A percentile compares a stretch with the other conserved stretches of the same genome.
Conservation (phyloP, 805 yeast genomes). For the baker's yeast (Saccharomyces cerevisiae) region DNA sequence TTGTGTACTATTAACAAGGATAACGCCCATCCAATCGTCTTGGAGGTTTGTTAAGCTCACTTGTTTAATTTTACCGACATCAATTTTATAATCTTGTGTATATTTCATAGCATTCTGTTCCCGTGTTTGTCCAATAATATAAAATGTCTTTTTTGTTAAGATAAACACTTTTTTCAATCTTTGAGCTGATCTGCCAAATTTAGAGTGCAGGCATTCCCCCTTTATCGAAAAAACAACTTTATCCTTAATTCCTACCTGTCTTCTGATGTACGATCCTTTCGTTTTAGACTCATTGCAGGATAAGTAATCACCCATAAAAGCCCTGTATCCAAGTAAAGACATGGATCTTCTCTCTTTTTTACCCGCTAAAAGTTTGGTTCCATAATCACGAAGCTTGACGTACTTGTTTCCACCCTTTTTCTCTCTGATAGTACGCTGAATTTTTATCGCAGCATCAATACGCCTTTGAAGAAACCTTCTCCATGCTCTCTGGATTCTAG, state of each 20-base stretch:
- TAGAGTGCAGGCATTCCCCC: constrained; percentile 74
- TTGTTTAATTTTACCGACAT: constrained; percentile 49
- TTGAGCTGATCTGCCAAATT: constrained; percentile 87
- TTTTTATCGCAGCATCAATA: constrained; percentile 74
- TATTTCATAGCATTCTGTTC: constrained; percentile 54
- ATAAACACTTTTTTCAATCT: constrained; percentile 67
- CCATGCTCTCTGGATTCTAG: constrained; percentile 95
- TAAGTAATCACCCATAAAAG: constrained; percentile 90
- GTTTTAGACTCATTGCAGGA: constrained; percentile 73
- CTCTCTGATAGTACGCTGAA: constrained; percentile 78
- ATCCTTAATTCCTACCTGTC: constrained; percentile 62
- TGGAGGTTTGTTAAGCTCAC: constrained; percentile 67
- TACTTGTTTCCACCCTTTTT: constrained; percentile 72
- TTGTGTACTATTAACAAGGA: constrained; percentile 31
- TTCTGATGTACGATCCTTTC: constrained; percentile 66
- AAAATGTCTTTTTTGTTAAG: constrained; percentile 53
- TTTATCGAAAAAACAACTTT: constrained; percentile 66
- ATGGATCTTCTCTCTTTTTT: constrained; percentile 85
- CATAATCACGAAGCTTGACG: constrained; percentile 79
- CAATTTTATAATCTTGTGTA: constrained; percentile 54
- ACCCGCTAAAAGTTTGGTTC: constrained; percentile 59
- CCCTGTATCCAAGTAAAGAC: constrained; percentile 79
- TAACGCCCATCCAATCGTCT: constrained; percentile 84
- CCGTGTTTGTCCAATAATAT: constrained; percentile 65
- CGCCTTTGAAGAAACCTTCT: constrained; percentile 72